Evolutionary conservation across 2,329 filamentous ascomycete species (phyloP), one percentile per base, ranked within the genome.

Genomic region (Trichoderma breve): DNA sequence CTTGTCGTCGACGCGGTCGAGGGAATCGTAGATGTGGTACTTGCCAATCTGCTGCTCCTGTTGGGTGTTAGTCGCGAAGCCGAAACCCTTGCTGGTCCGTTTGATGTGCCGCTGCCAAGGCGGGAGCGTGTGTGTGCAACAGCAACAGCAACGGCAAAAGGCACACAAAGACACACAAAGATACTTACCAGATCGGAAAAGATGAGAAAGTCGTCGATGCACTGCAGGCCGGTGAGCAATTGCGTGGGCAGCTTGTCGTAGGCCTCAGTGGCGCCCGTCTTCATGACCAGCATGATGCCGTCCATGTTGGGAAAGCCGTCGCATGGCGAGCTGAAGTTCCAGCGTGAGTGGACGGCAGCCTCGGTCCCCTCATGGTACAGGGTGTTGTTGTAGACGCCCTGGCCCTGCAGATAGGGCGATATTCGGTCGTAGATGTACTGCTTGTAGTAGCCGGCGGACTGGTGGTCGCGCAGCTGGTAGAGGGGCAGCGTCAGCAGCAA

Each of bases 211-310:
- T 90, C 85, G 47, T 83, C 81, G n/a, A 87, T 79, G 75, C 87
- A 89, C 71, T 83, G 84, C 70, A 89, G 78, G 12, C 84, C 84
- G 3, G 88, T 88, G 71, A 88, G 80, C 26, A 90, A 80, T 72
- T 89, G 88, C 3, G 85, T 86, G 8, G 88, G 87, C 4, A 90
- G 78, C 73, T 86, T 86, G 30, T 86, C 83, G 75, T 83, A 86
- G 14, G 85, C 81, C 76, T 89, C 87, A 57, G 86, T 88, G 3
- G 87, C 86, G 60, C 88, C 87, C 1, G 88, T 89, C 80, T 90
- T 90, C 81, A 90, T 85, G 71, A 89, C 82, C 32, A 89, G 79
- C 36, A 85, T 81, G 58, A 87, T 81, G 72, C 83, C 82, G 34
- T 83, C 79, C 47, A 82, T 82, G 69, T 82, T 75, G 12, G 84